Conservation (phyloP, 176 grass and related monocot genomes). For the Puya raimondii region DNA sequence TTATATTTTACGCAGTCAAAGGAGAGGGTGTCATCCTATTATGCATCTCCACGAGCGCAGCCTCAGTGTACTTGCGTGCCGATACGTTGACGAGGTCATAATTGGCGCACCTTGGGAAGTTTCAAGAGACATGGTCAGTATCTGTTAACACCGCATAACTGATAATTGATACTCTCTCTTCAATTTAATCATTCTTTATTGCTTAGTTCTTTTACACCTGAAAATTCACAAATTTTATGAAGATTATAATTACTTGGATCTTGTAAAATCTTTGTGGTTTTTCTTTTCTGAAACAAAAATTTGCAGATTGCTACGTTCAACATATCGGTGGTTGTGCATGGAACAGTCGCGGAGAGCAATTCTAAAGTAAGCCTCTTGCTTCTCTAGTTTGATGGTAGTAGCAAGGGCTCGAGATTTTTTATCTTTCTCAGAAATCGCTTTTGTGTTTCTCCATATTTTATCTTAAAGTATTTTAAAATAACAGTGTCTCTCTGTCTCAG, state of each 20-base stretch:
- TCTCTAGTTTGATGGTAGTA: not conserved
- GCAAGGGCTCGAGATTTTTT: not conserved
- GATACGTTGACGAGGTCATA: constrained; percentile 96
- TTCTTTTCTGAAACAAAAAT: not conserved
- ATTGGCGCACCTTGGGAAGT: constrained; percentile 91
- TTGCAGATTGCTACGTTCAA: constrained; percentile 64
- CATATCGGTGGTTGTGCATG: constrained; percentile 77
- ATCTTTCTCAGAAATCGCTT: not conserved
- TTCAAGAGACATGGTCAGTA: constrained; percentile 84
- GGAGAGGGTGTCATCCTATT: constrained; percentile 51
- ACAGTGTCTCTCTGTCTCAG: constrained; percentile 22
- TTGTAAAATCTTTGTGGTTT: no score
- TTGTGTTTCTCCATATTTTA: not conserved
- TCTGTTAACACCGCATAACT: not conserved
- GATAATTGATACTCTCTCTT: not conserved
- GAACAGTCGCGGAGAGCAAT: constrained; percentile 55
- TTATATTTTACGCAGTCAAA: constrained; percentile 43
- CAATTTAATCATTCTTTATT: no score
- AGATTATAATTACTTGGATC: no score
- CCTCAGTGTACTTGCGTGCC: constrained; percentile 84
- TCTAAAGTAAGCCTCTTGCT: constrained; percentile 34
- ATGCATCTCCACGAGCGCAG: constrained; percentile 93
- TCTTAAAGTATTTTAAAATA: constrained; percentile 8
- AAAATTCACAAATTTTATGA: no score
- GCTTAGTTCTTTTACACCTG: no score